Percentiles rank a stretch among this genome's conserved stretches.
Conservation (phyloP, 2,329 filamentous ascomycete genomes). For the Blastomyces emzantsi region DNA sequence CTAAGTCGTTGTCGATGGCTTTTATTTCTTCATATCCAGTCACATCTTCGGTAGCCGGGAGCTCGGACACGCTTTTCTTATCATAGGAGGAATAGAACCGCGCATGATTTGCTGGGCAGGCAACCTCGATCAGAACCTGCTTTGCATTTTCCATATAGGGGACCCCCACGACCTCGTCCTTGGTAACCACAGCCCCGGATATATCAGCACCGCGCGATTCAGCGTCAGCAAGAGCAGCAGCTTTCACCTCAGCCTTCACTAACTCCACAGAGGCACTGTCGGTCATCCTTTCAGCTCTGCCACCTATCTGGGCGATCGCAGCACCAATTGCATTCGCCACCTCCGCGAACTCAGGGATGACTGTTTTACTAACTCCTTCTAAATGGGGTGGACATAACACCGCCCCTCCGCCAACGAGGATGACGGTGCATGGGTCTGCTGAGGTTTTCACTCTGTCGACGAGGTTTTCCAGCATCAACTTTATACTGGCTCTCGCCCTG, state of each 20-base stretch:
- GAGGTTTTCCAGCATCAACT: slow-evolving; percentile 42
- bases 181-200: slow-evolving; percentile 37
- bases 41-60: slow-evolving; percentile 1
- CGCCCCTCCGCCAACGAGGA: slow-evolving; percentile 51
- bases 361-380: slow-evolving; percentile 43
- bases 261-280: slow-evolving; percentile 34
- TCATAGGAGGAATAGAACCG: slow-evolving; percentile 4
- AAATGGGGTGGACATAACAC: slow-evolving; percentile 44
- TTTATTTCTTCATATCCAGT: slow-evolving; percentile 1
- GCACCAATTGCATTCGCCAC: slow-evolving; percentile 54
- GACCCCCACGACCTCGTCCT: slow-evolving; percentile 47
- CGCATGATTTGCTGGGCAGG: slow-evolving; percentile 2
- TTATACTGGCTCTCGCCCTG: slow-evolving; percentile 31
- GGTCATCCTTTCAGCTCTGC: slow-evolving; percentile 44
- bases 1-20: not conserved
- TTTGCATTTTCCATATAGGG: slow-evolving; percentile 44
- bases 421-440: slow-evolving; percentile 42
- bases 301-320: slow-evolving; percentile 48
- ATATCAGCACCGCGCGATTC: slow-evolving; percentile 19
- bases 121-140: slow-evolving; percentile 31
- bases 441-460: slow-evolving; percentile 52
- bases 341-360: slow-evolving; percentile 45
- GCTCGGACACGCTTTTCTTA: not conserved
- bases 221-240: slow-evolving; percentile 19
- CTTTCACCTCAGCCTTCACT: slow-evolving; percentile 18